Conservation (phyloP, 2,329 filamentous ascomycete species). For the Graphilbum ipis-grandicollis region DNA sequence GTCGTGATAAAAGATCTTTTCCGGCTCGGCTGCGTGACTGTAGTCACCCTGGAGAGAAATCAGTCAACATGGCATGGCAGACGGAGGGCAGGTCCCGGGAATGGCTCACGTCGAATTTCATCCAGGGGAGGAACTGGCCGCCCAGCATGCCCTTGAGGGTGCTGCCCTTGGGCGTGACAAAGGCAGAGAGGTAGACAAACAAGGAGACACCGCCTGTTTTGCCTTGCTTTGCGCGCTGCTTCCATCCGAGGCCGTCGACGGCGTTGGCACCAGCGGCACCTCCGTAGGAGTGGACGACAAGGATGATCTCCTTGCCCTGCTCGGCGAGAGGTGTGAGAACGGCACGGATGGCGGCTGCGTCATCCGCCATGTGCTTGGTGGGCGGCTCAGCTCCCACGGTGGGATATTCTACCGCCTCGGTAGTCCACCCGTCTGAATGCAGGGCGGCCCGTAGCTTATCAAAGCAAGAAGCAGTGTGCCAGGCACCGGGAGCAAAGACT, state of each 20-base stretch:
- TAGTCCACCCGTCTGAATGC: constrained; percentile 12
- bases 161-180: constrained; percentile 10
- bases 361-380: constrained; percentile 10
- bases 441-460: constrained; percentile 12
- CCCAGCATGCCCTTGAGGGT: constrained; percentile 10
- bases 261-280: constrained; percentile 14
- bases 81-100: no score
- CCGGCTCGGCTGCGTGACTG: not conserved
- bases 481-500: constrained; percentile 16
- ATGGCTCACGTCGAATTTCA: constrained; percentile 5
- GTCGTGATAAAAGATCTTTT: constrained; percentile 2
- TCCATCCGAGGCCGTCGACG: constrained; percentile 14
- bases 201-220: constrained; percentile 17
- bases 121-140: constrained; percentile 11
- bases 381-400: constrained; percentile 15
- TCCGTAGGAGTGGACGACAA: constrained; percentile 2
- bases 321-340: not conserved
- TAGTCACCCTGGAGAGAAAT: not conserved
- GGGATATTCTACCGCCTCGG: constrained; percentile 14
- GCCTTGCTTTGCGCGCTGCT: constrained; percentile 13
- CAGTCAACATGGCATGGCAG: no score
- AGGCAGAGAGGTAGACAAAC: constrained; percentile 14
- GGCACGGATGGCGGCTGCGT: constrained; percentile 6
- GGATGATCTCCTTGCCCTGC: not conserved
- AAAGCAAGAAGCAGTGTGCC: constrained; percentile 15